phyloP scores from a whole-genome alignment of 176 grass and related monocot genomes.

The Lolium rigidum region DNA sequence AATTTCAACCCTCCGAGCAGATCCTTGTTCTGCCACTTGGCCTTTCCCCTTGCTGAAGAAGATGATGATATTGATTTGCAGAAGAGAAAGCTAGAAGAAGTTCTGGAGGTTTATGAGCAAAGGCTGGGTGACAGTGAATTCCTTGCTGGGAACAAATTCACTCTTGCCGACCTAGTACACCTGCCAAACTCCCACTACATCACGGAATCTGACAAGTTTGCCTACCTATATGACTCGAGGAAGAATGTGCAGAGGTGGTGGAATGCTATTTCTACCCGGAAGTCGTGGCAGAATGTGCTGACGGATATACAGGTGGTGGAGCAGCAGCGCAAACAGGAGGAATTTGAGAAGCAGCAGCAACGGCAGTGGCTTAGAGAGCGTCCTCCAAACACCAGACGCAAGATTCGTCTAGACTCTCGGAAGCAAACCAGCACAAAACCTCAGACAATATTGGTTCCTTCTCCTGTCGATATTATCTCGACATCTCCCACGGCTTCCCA shows the following conservation, averaged over 20 bases:
- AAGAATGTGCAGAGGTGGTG: constrained; percentile 91
- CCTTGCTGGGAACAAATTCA: constrained; percentile 79
- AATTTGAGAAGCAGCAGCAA: constrained; percentile 39
- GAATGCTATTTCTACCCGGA: constrained; percentile 55
- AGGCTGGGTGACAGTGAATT: constrained; percentile 69
- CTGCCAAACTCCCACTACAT: constrained; percentile 83
- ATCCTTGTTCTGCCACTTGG: constrained; percentile 78
- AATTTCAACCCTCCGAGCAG: constrained; percentile 85
- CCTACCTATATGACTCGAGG: constrained; percentile 69
- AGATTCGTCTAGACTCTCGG: constrained; percentile 13
- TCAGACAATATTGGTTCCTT: constrained; percentile 43
- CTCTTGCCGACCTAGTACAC: constrained; percentile 82
- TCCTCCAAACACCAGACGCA: not conserved
- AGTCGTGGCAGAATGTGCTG: constrained; percentile 70
- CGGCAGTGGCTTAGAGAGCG: constrained; percentile 35
- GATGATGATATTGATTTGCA: constrained; percentile 45
- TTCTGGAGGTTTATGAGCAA: constrained; percentile 90
- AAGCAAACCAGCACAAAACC: constrained; percentile 30
- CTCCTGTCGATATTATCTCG: constrained; percentile 19
- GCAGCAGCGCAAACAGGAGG: constrained; percentile 35
- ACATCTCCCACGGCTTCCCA: constrained; percentile 3
- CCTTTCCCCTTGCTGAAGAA: constrained; percentile 56
- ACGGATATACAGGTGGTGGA: constrained; percentile 40
- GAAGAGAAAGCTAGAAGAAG: constrained; percentile 59
- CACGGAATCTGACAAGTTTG: constrained; percentile 55